These are phyloP conservation scores for Fusarium armeniacum DNA, from an alignment of 2,329 filamentous ascomycete genomes.

Conservation along the genomic window DNA sequence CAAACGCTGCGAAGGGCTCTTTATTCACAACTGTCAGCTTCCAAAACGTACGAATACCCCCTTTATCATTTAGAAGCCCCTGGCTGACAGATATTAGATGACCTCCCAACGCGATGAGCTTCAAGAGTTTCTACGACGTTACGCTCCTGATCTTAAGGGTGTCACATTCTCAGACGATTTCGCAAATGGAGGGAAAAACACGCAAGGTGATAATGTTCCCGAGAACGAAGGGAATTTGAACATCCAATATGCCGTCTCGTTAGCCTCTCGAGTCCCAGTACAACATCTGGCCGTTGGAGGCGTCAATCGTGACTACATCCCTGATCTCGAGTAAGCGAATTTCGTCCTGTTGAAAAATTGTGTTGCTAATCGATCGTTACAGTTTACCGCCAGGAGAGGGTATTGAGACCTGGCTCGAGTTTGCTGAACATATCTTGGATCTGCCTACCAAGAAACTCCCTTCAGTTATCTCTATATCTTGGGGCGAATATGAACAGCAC, in stretches of 20 bases:
- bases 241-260: slow-evolving; percentile 54
- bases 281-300: slow-evolving; percentile 54
- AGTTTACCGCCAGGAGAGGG: slow-evolving; percentile 51
- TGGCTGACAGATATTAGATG: slow-evolving; percentile 54
- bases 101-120: slow-evolving; percentile 69
- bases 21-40: slow-evolving; percentile 72
- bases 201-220: slow-evolving; percentile 56
- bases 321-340: slow-evolving; percentile 54
- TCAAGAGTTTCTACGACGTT: slow-evolving; percentile 67
- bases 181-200: slow-evolving; percentile 69
- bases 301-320: slow-evolving; percentile 49
- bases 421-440: slow-evolving; percentile 71
- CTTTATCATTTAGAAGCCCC: background rate
- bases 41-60: slow-evolving; percentile 51
- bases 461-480: slow-evolving; percentile 76
- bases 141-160: slow-evolving; percentile 65
- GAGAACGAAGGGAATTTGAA: slow-evolving; percentile 57
- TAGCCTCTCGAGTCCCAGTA: slow-evolving; percentile 55
- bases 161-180: slow-evolving; percentile 69
- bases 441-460: slow-evolving; percentile 69
- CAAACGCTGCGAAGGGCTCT: slow-evolving; percentile 71
- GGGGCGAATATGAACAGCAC: slow-evolving; percentile 77
- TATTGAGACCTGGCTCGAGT: slow-evolving; percentile 77
- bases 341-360: no score
- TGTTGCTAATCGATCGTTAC: background rate